Base-by-base conservation (phyloP, 805 yeast genomes). In the Candida dendrica region DNA sequence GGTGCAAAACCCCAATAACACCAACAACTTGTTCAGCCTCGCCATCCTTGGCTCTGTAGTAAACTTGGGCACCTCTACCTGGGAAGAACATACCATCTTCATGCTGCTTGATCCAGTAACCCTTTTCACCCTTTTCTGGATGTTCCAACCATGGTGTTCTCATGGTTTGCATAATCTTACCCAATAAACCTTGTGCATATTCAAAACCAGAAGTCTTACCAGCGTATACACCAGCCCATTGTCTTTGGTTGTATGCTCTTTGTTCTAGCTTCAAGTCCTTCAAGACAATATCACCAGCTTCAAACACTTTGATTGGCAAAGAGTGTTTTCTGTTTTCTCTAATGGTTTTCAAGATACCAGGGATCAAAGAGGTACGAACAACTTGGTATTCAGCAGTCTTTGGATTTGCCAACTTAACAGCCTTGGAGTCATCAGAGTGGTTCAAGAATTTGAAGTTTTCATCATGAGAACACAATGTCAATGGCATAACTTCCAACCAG, bases 141-240 rank as follows among this genome's bases (percentile, higher is more conserved):
- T 58, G 64, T 47, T 75, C 81, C 46, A 84, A 65, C 93, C 95
- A 86, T 36, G 79, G 77, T 31, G 95, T 80, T 73, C 97, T 84
- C 70, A 93, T 75, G 57, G 96, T 91, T 69, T 89, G 91, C 97
- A 93, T 90, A 49, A 95, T 70, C 57, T 95, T 86, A 53, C 95
- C 97, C 47, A 93, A 73, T 52, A 93, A 72, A 53, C 99, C 99
- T 69, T 93, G 98, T 40, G 88, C 87, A 49, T 72, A 73, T 68
- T 93, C 99, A 59, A 93, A 93, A 45, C 97, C 96, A 15, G 97
- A 86, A 15, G 90, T 80, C 66, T 90, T 91, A 57, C 98, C 98
- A 19, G 91, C 96, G 52, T 79, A 87, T 36, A 91, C 75, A 27
- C 98, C 98, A 56, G 85, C 83, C 90, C 96, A 93, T 61, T 86